Conservation (phyloP, 176 grass and related monocot genomes). For the Oryza punctata region DNA sequence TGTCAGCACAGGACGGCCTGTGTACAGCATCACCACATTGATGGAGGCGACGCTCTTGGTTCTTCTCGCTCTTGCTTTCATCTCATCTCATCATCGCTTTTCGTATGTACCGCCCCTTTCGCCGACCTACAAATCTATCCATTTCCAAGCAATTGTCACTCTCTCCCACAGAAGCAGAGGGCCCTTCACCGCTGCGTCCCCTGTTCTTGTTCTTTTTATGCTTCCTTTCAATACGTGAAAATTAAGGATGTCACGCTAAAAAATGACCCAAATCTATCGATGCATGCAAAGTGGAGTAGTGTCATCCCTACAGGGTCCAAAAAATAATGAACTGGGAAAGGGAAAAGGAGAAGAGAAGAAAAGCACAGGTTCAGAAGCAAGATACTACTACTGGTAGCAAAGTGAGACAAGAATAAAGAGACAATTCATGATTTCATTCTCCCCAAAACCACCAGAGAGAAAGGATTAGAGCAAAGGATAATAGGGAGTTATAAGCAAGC, state of each 20-base stretch:
- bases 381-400: background rate
- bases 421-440: slow-evolving; percentile 30
- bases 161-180: slow-evolving; percentile 10
- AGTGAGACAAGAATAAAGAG: slow-evolving; percentile 36
- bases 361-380: background rate
- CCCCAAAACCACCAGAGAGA: slow-evolving; percentile 7
- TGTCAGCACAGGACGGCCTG: background rate
- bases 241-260: slow-evolving; percentile 30
- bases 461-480: too few species aligned
- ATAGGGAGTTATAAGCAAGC: too few species aligned
- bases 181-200: slow-evolving; percentile 19
- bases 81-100: background rate
- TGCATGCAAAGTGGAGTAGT: slow-evolving; percentile 20
- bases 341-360: slow-evolving; percentile 15
- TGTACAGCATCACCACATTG: slow-evolving; percentile 14
- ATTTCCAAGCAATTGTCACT: slow-evolving; percentile 38
- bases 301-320: background rate
- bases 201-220: background rate
- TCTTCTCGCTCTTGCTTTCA: background rate
- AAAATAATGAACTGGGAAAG: slow-evolving; percentile 30
- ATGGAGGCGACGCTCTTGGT: slow-evolving; percentile 13
- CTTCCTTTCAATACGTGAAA: background rate
- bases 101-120: slow-evolving; percentile 31
- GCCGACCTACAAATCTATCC: slow-evolving; percentile 44
- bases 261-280: slow-evolving; percentile 33